Conservation (phyloP, 108 stramenopile species). For the Halocafeteria seosinensis region DNA sequence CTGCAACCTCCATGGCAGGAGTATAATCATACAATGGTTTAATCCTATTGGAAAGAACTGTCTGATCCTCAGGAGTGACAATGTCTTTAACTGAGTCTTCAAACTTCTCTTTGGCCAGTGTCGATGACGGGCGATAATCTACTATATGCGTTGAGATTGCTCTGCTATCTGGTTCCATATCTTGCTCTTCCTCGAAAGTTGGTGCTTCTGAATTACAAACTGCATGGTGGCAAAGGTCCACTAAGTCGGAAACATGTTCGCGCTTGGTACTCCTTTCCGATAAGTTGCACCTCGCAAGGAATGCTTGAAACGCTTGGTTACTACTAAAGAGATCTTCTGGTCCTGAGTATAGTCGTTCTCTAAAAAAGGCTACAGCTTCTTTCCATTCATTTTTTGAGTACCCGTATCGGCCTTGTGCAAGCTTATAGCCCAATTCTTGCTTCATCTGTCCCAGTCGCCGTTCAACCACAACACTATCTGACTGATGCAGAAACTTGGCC, state of each 20-base stretch:
- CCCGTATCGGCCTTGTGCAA: not conserved
- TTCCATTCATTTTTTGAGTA: not conserved
- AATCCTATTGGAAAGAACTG: not conserved
- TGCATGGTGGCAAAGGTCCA: not conserved
- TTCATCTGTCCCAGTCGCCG: not conserved
- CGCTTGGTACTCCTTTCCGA: not conserved
- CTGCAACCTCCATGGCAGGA: not conserved
- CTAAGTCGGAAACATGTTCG: not conserved
- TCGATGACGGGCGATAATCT: not conserved
- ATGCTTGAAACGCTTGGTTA: not conserved
- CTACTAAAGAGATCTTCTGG: not conserved
- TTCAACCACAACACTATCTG: not conserved
- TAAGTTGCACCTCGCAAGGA: not conserved
- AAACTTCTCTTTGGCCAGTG: not conserved
- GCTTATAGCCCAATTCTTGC: not conserved
- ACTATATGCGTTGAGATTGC: not conserved
- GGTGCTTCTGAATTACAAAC: too few species aligned
- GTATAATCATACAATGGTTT: not conserved
- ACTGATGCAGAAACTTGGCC: not conserved
- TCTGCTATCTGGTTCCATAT: not conserved
- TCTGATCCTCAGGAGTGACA: too few species aligned
- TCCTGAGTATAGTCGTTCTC: not conserved
- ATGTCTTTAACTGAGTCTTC: too few species aligned
- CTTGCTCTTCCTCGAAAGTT: too few species aligned
- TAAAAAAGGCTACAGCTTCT: not conserved